phyloP scores from a whole-genome alignment of 495 filamentous ascomycete genomes.

The Xylaria bambusicola region DNA sequence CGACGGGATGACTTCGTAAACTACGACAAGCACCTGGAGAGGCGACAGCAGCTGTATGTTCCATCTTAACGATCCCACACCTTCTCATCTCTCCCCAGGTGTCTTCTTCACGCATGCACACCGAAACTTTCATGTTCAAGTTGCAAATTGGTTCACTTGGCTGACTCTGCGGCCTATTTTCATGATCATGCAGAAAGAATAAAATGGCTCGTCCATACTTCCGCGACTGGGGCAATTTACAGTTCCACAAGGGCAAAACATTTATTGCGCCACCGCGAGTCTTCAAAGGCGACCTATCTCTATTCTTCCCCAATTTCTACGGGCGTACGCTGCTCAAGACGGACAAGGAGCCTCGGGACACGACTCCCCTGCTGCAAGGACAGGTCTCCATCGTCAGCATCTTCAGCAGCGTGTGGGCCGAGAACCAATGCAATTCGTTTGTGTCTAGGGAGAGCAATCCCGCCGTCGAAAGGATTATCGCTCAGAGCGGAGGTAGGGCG shows the following conservation, averaged over 20 bases:
- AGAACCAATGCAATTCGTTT: constrained; percentile 76
- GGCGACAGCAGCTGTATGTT: constrained; percentile 69
- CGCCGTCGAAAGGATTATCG: constrained; percentile 56
- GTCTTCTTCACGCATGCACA: no score
- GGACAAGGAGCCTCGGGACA: constrained; percentile 54
- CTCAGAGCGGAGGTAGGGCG: constrained; percentile 46
- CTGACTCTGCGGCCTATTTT: constrained; percentile 11
- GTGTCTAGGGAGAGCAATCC: constrained; percentile 64
- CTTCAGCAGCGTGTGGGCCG: constrained; percentile 81
- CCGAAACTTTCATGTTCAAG: neutral
- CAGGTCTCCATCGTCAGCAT: constrained; percentile 76
- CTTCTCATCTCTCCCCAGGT: no score
- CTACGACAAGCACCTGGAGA: constrained; percentile 77
- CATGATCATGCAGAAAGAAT: constrained; percentile 42
- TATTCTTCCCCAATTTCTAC: constrained; percentile 91
- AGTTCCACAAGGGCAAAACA: constrained; percentile 80
- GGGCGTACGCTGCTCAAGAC: constrained; percentile 68
- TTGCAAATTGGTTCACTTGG: neutral
- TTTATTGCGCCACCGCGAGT: constrained; percentile 76
- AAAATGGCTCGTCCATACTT: constrained; percentile 83
- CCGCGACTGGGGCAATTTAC: constrained; percentile 85
- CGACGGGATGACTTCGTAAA: constrained; percentile 79
- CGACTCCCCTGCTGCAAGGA: constrained; percentile 68
- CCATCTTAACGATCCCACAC: neutral
- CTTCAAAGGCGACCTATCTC: constrained; percentile 72